Conservation (phyloP, 108 stramenopile genomes). For the Fistulifera pelliculosa region DNA sequence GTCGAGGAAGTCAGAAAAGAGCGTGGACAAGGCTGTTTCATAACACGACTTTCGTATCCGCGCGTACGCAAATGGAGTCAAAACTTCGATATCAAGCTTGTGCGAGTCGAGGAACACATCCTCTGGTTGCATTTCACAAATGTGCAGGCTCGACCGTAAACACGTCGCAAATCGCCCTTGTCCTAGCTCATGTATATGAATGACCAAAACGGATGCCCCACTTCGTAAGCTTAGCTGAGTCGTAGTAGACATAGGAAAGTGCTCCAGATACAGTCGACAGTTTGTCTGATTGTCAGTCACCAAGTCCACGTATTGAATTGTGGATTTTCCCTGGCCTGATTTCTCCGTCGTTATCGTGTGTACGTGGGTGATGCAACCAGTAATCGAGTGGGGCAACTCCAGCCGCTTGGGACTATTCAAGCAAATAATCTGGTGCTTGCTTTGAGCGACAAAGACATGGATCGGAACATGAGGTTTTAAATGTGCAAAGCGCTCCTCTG, state of each 20-base stretch:
- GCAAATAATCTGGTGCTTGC: background rate
- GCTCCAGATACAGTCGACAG: slow-evolving; percentile 12
- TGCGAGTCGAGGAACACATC: background rate
- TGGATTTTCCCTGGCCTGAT: background rate
- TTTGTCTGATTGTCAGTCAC: background rate
- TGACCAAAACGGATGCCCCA: slow-evolving; percentile 49
- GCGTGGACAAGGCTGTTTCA: background rate
- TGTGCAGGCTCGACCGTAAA: slow-evolving; percentile 55
- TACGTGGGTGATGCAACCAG: slow-evolving; percentile 2
- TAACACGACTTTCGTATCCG: background rate
- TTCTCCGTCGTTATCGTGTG: background rate
- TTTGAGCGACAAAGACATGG: slow-evolving; percentile 54
- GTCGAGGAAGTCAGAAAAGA: background rate
- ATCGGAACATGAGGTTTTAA: slow-evolving; percentile 35
- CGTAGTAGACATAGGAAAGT: slow-evolving; percentile 45
- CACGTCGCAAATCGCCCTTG: slow-evolving; percentile 40
- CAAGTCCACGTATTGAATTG: slow-evolving; percentile 3
- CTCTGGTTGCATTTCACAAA: slow-evolving; percentile 12
- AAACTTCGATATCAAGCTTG: background rate
- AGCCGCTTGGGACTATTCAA: background rate
- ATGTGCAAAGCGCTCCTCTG: slow-evolving; percentile 15
- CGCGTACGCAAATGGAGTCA: background rate
- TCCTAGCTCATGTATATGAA: slow-evolving; percentile 52
- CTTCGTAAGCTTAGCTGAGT: slow-evolving; percentile 34
- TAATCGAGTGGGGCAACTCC: background rate